Conservation (phyloP, 768 basidiomycete genomes). For the Termitomyces sp. region DNA sequence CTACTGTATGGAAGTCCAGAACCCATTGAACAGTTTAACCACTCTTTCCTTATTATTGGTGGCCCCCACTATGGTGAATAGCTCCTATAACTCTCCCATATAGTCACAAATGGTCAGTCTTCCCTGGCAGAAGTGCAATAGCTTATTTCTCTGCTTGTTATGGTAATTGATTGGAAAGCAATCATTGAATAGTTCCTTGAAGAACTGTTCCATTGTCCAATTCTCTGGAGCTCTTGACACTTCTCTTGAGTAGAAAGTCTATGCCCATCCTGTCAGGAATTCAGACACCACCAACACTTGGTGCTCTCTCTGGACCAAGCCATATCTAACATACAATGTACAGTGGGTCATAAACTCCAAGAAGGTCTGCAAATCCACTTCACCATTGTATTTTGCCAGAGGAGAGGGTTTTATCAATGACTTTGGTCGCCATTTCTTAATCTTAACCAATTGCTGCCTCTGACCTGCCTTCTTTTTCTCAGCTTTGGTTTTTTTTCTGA, state of each 20-base stretch:
- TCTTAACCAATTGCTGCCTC: background rate
- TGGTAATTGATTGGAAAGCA: background rate
- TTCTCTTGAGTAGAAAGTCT: background rate
- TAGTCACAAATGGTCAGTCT: conserved; percentile 12
- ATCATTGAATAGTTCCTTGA: background rate
- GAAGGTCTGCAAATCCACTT: too few relatives aligned
- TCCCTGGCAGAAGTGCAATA: conserved; percentile 18
- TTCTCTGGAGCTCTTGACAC: background rate
- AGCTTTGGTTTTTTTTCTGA: too few relatives aligned
- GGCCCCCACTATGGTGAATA: too few relatives aligned
- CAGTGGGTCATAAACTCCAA: conserved; percentile 7
- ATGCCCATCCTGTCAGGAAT: background rate
- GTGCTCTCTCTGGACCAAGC: background rate
- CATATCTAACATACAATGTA: conserved; percentile 10
- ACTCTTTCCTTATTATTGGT: too few relatives aligned
- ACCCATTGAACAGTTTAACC: too few relatives aligned
- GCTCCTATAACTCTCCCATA: too few relatives aligned
- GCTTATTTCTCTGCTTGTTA: conserved; percentile 17
- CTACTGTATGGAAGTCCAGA: too few relatives aligned
- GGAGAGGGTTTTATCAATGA: conserved; percentile 7
- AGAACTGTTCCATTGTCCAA: background rate
- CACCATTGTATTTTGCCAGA: too few relatives aligned
- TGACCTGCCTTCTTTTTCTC: background rate
- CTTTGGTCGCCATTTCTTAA: background rate
- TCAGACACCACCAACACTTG: background rate